Conservation (phyloP, 352 stramenopile genomes). For the Aphanomyces invadans region DNA sequence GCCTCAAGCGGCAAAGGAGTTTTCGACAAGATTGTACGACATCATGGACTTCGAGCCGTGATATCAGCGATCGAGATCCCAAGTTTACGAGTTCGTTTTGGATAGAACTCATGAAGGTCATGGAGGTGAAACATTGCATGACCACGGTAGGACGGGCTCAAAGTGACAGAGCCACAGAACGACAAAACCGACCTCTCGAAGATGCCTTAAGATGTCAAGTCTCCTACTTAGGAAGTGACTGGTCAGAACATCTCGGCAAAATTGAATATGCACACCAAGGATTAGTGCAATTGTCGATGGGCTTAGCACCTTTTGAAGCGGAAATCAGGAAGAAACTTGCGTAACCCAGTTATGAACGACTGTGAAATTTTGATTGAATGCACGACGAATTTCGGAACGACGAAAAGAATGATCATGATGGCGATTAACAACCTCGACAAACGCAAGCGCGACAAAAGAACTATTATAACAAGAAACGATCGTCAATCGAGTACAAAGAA, state of each 20-base stretch:
- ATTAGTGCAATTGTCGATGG: slow-evolving; percentile 7
- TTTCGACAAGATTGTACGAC: slow-evolving; percentile 29
- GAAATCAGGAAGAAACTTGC: no score
- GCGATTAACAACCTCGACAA: not conserved
- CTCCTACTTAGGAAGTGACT: slow-evolving; percentile 21
- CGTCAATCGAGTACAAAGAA: not conserved
- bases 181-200: no score
- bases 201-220: slow-evolving; percentile 20
- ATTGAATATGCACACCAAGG: slow-evolving; percentile 17
- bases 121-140: slow-evolving; percentile 20
- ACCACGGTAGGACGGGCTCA: slow-evolving; percentile 16
- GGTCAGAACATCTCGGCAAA: not conserved
- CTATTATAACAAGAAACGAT: slow-evolving; percentile 4
- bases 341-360: not conserved
- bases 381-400: slow-evolving; percentile 6
- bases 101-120: slow-evolving; percentile 21
- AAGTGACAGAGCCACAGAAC: no score
- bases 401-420: not conserved
- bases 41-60: slow-evolving; percentile 24
- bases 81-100: slow-evolving; percentile 25
- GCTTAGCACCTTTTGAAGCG: no score
- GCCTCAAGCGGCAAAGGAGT: slow-evolving; percentile 16
- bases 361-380: not conserved
- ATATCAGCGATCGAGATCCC: slow-evolving; percentile 15
- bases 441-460: not conserved